Conservation (phyloP, 2,329 filamentous ascomycete genomes). For the Fusarium sp. region DNA sequence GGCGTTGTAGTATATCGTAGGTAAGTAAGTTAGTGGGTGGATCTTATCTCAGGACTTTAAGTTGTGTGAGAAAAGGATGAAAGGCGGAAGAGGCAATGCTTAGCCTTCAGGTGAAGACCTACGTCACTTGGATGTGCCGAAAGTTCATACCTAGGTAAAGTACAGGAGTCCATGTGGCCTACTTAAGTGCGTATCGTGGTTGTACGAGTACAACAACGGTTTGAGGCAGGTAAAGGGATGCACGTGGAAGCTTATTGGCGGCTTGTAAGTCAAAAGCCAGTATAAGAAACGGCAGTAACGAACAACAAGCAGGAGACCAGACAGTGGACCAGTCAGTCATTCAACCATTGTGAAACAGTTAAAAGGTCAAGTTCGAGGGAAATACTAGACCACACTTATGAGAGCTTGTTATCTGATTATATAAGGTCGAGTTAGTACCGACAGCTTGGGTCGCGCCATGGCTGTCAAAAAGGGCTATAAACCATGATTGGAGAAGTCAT, state of each 20-base stretch:
- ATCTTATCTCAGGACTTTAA: background rate
- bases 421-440: slow-evolving; percentile 1
- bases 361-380: too few relatives aligned
- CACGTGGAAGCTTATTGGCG: background rate
- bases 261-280: background rate
- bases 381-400: background rate
- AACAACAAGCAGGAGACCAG: background rate
- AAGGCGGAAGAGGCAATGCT: background rate
- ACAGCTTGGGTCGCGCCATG: slow-evolving; percentile 7
- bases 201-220: slow-evolving; percentile 16
- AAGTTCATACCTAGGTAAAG: background rate
- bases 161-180: background rate
- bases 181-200: slow-evolving; percentile 3
- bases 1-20: too few relatives aligned
- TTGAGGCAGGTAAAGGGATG: background rate
- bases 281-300: background rate
- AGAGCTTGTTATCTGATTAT: background rate
- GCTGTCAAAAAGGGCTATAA: background rate
- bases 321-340: background rate
- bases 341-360: background rate
- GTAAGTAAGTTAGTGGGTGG: too few relatives aligned
- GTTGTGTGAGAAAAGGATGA: background rate
- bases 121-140: slow-evolving; percentile 12
- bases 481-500: background rate
- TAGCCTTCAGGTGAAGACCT: background rate